Evolutionary conservation across 2,329 filamentous ascomycete species (phyloP).

Genomic region (Colletotrichum sp.): DNA sequence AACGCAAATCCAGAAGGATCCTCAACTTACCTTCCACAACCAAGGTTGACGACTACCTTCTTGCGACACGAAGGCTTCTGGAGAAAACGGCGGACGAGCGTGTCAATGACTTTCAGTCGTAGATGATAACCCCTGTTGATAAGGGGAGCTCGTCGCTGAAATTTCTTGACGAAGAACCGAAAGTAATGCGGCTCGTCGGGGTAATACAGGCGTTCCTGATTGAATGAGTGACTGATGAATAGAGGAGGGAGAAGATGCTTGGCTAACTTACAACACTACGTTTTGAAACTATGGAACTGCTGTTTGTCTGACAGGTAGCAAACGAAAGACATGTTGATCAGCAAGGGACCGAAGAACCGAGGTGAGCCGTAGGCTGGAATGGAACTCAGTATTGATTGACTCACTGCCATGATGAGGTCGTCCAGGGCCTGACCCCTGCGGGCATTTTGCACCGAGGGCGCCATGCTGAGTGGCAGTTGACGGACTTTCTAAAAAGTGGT

Average conservation of each 20-base stretch:
- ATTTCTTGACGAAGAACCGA: conserved; percentile 85
- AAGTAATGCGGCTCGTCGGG: conserved; percentile 82
- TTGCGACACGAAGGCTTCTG: conserved; percentile 53
- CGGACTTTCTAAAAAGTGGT: neutral
- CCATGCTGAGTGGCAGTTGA: neutral
- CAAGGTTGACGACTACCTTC: conserved; percentile 83
- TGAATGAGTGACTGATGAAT: neutral
- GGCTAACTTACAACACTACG: conserved; percentile 74
- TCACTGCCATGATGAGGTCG: conserved; percentile 62
- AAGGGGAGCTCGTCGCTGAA: conserved; percentile 81
- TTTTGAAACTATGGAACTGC: conserved; percentile 91
- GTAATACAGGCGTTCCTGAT: conserved; percentile 70
- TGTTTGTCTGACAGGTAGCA: conserved; percentile 71
- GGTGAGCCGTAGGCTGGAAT: neutral
- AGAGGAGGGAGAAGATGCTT: neutral
- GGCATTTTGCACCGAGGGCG: neutral
- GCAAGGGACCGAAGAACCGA: neutral
- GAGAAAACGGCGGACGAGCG: conserved; percentile 78
- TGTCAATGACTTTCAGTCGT: conserved; percentile 81
- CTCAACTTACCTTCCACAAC: conserved; percentile 82
- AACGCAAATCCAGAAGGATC: neutral
- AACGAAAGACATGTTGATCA: neutral
- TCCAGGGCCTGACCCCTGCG: conserved; percentile 36
- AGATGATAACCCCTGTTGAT: conserved; percentile 93
- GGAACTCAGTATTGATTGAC: conserved; percentile 25